Evolutionary conservation across 208 protist genomes (phyloP), one percentile per base, ranked within the genome.

Genomic region (Novymonas esmeraldas): DNA sequence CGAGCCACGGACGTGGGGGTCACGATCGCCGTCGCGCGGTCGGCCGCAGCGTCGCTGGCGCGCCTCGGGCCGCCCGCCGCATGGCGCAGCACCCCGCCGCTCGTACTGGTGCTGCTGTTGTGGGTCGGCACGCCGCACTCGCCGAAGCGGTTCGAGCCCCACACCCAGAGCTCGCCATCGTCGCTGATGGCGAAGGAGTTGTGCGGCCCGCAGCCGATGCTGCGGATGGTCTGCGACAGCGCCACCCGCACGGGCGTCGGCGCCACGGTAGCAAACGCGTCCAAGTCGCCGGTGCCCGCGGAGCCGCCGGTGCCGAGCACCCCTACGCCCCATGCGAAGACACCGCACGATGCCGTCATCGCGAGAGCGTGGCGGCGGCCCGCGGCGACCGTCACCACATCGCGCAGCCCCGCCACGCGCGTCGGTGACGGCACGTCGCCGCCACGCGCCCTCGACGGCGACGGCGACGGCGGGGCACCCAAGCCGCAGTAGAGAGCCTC

Each of bases 321-420:
- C 3, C 81, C 81, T 29, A 63, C 61, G 34, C 90, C 90, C 87
- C 90, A 95, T 0, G 82, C 67, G 58, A 89, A 92, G 26, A 95
- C 59, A 18, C 64, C 60, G 68, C 84, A 68, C 26, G 69, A 64
- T 20, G 52, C 64, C 6, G 79, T 84, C 70, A 91, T 65, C 16
- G 85, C 90, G 10, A 90, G 60, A n/a, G 85, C 84, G 74, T 95
- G 89, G 9, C 64, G 67, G 31, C 55, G 39, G 45, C 89, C 89
- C 18, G 89, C 85, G 9, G 85, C 85, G 29, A 92, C 71, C 11
- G 64, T 34, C 6, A 82, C 64, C 13, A 92, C 67, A 63, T 83
- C 62, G 11, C 51, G 49, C 22, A 90, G 66, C 20, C 44, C 38
- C 4, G 48, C 26, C 18, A 92, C 61, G 16, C 59, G 38, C 16